phyloP scores from a whole-genome alignment of 495 filamentous ascomycete genomes.

The Pseudoneurospora amorphoporcata region DNA sequence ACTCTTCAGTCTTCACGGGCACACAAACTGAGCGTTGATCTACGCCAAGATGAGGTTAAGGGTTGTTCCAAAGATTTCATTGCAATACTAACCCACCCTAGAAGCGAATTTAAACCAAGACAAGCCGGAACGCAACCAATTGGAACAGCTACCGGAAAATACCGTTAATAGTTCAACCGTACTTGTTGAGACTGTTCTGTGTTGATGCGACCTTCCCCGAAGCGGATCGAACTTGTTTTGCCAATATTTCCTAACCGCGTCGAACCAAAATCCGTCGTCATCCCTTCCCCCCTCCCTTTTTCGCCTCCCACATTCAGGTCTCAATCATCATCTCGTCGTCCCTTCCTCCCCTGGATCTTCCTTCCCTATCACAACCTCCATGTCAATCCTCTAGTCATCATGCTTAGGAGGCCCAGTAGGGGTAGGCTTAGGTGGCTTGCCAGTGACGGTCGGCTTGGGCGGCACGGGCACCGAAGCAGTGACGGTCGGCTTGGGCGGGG shows the following conservation, averaged over 20 bases:
- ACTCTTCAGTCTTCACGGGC: no score
- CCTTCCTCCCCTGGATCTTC: not conserved
- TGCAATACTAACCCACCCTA: not conserved
- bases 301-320: not conserved
- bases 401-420: not conserved
- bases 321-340: no score
- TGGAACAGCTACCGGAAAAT: not conserved
- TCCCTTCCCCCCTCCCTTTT: not conserved
- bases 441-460: not conserved
- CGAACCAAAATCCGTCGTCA: not conserved
- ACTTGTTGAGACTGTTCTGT: no score
- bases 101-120: not conserved
- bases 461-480: not conserved
- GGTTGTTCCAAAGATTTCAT: not conserved
- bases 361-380: not conserved
- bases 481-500: not conserved
- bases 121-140: not conserved
- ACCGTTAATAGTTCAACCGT: not conserved
- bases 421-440: not conserved
- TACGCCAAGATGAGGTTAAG: not conserved
- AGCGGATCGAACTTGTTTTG: no score
- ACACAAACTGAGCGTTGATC: not conserved
- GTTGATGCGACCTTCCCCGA: no score
- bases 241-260: not conserved
- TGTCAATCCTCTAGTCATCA: not conserved